Evolutionary conservation across 1,284 basidiomycete species (phyloP).

Genomic region (Pseudozyma flocculosa): DNA sequence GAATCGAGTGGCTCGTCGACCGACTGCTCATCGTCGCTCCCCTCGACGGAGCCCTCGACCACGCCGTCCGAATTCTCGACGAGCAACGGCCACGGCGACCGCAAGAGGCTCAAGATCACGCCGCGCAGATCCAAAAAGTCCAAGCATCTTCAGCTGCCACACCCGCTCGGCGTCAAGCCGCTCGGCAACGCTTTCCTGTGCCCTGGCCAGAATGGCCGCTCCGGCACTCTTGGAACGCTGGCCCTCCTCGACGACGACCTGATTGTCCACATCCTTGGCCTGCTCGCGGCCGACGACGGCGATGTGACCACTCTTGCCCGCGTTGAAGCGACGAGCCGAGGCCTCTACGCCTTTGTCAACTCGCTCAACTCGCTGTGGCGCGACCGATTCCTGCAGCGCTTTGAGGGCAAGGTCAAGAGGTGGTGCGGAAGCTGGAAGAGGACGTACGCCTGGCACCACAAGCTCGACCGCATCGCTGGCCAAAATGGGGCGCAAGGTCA

Average conservation of each 20-base stretch:
- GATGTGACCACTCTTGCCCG: conserved; percentile 12
- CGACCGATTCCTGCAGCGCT: conserved; percentile 30
- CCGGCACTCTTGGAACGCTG: conserved; percentile 34
- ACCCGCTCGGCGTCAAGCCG: conserved; percentile 50
- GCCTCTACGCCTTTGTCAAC: conserved; percentile 40
- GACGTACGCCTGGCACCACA: conserved; percentile 33
- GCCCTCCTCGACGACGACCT: conserved; percentile 41
- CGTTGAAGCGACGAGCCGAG: conserved; percentile 34
- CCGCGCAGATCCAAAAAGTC: conserved; percentile 4
- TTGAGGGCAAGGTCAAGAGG: conserved; percentile 27
- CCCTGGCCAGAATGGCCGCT: conserved; percentile 23
- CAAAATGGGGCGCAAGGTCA: conserved; percentile 4
- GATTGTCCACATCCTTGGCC: conserved; percentile 35
- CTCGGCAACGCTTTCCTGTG: conserved; percentile 45
- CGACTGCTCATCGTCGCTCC: conserved; percentile 22
- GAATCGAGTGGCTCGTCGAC: conserved; percentile 9
- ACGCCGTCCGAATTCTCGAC: conserved; percentile 19
- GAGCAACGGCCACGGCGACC: conserved; percentile 8
- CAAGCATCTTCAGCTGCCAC: conserved; percentile 20
- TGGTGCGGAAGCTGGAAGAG: conserved; percentile 54
- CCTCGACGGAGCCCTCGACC: conserved; percentile 28
- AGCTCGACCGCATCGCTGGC: conserved; percentile 15
- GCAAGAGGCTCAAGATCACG: conserved; percentile 9
- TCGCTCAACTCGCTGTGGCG: conserved; percentile 43
- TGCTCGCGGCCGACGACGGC: conserved; percentile 18